Conservation (phyloP, 2,329 filamentous ascomycete species). For the Phoma sp. region DNA sequence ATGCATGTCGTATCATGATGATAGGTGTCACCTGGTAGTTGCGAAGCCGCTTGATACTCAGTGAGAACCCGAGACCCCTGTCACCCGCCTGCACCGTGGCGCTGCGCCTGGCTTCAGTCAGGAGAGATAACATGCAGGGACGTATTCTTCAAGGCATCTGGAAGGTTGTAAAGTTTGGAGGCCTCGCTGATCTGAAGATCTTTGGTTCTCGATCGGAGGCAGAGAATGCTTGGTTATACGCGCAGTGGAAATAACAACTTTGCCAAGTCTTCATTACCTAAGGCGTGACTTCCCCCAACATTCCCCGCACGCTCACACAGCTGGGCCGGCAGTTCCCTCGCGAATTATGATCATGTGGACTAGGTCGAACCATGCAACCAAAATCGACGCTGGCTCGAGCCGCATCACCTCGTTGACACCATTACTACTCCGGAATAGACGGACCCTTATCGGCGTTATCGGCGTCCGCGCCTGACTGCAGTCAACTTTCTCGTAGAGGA, state of each 20-base stretch:
- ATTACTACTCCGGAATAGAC: conserved; percentile 1
- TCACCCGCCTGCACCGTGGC: background rate
- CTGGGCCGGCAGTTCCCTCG: conserved; percentile 2
- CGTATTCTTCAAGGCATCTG: background rate
- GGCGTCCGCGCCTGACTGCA: conserved; percentile 7
- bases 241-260: background rate
- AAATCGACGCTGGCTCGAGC: background rate
- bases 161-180: background rate
- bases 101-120: background rate
- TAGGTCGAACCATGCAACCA: background rate
- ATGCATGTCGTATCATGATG: background rate
- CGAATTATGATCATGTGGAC: background rate
- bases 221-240: background rate
- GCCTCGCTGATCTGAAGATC: background rate
- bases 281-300: background rate
- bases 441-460: conserved; percentile 13
- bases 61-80: background rate
- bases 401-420: background rate
- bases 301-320: conserved; percentile 10
- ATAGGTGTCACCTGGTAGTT: background rate
- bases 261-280: conserved; percentile 9
- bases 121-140: background rate
- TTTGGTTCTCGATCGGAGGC: background rate
- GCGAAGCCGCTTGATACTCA: background rate
- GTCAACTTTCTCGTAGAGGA: background rate